These are phyloP conservation scores for Chrysoporthe cubensis DNA, from an alignment of 2,329 filamentous ascomycete species.

Conservation along the genomic window DNA sequence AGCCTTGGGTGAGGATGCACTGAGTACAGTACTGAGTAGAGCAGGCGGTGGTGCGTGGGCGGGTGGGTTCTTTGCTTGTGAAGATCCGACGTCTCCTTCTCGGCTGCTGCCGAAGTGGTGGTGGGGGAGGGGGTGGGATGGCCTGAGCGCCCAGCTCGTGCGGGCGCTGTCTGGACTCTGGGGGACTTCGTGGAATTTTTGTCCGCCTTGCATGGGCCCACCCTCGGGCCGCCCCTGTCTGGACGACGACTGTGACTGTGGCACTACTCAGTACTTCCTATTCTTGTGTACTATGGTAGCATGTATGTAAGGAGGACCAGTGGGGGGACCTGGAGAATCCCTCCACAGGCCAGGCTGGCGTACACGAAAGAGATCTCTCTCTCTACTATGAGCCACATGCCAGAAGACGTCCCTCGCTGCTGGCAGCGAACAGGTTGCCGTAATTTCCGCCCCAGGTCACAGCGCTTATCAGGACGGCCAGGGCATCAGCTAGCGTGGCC, in stretches of 20 bases:
- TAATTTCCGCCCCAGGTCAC: neutral
- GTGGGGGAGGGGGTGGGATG: neutral
- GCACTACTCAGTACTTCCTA: neutral
- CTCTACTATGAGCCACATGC: too few relatives aligned
- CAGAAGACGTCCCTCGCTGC: too few relatives aligned
- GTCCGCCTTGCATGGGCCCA: slow-evolving; percentile 2
- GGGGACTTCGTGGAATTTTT: neutral
- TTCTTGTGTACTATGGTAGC: too few relatives aligned
- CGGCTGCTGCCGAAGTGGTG: slow-evolving; percentile 3
- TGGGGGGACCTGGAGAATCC: too few relatives aligned
- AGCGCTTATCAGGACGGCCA: neutral
- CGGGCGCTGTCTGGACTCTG: neutral
- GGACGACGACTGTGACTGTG: neutral
- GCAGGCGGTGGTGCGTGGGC: neutral
- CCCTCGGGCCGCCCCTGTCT: neutral
- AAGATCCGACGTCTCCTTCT: neutral
- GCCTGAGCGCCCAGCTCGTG: neutral
- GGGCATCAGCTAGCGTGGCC: neutral
- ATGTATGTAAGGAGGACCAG: too few relatives aligned
- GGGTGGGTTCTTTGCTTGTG: slow-evolving; percentile 5
- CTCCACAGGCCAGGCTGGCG: too few relatives aligned
- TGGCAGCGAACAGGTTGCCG: neutral
- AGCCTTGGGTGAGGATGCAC: neutral
- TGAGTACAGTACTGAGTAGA: neutral
- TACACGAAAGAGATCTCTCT: too few relatives aligned